Conservation (phyloP, 306 rosid genomes). For the Vachellia pachyceras region DNA sequence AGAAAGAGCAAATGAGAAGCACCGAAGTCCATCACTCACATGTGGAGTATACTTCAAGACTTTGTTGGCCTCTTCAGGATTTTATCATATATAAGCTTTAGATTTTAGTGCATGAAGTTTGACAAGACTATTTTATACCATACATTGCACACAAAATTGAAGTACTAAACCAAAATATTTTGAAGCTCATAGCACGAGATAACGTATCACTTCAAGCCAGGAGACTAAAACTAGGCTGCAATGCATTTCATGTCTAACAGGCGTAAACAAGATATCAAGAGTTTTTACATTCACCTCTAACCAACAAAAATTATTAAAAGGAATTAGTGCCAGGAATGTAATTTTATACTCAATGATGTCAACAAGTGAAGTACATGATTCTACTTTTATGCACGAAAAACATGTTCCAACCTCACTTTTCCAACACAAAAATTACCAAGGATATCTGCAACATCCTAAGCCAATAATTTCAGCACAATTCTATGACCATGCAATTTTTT, state of each 20-base stretch:
- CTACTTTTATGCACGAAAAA: conserved; percentile 1
- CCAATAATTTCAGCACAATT: not conserved
- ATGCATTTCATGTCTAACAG: not conserved
- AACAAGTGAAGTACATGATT: not conserved
- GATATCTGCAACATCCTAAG: conserved; percentile 20
- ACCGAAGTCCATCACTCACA: not conserved
- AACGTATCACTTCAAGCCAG: not conserved
- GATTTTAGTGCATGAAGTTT: not conserved
- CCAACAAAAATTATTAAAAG: conserved; percentile 1
- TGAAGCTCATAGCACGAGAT: not conserved
- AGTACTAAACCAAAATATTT: not conserved
- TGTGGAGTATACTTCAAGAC: not conserved
- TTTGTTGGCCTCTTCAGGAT: not conserved
- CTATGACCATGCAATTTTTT: not conserved
- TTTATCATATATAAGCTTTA: not conserved
- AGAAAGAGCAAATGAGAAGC: not conserved
- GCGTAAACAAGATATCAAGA: not conserved
- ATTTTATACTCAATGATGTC: not conserved
- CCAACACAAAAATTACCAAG: not conserved
- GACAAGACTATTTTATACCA: not conserved
- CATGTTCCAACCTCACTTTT: conserved; percentile 7
- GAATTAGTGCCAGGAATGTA: not conserved
- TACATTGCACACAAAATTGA: not conserved
- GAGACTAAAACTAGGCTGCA: not conserved
- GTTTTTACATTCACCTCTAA: not conserved